Conservation (phyloP, 495 filamentous ascomycete genomes). For the Lineolata rhizophorae region DNA sequence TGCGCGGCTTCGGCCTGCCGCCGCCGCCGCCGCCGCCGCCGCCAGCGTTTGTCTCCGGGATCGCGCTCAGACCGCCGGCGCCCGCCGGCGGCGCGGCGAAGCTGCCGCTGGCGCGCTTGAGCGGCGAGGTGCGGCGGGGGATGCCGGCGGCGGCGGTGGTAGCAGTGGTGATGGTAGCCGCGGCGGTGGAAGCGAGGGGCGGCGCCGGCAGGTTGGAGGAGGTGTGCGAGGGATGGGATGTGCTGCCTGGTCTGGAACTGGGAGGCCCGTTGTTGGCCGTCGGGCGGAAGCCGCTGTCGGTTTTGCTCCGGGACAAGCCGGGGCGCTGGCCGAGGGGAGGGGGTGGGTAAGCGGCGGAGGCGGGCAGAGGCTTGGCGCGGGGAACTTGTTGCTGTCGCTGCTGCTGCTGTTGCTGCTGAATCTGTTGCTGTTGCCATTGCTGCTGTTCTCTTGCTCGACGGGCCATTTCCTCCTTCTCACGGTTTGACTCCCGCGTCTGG, state of each 20-base stretch:
- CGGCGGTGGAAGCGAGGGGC: no score
- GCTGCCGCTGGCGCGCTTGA: no score
- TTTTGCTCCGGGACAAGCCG: conserved; percentile 16
- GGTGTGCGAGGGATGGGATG: conserved; percentile 8
- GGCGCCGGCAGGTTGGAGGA: no score
- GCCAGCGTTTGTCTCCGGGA: conserved; percentile 8
- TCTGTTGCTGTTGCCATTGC: no score
- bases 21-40: no score
- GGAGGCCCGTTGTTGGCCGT: no score
- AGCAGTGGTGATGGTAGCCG: no score
- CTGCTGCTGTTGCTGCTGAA: no score
- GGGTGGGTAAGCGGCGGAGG: conserved; percentile 6
- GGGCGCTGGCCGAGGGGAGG: conserved; percentile 7
- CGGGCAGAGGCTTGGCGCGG: conserved; percentile 13
- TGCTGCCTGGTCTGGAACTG: no score
- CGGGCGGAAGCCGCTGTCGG: conserved; percentile 13
- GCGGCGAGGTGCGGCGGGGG: conserved; percentile 10
- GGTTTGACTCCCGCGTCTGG: conserved; percentile 9
- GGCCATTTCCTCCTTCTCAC: conserved; percentile 10
- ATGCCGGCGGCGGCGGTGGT: conserved; percentile 2
- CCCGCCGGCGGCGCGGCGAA: conserved; percentile 2
- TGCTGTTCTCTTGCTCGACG: conserved; percentile 10
- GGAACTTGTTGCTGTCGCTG: no score
- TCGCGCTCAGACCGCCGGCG: conserved; percentile 9
- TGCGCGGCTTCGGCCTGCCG: no score